These are phyloP conservation scores for Dendrobium nobile DNA, from an alignment of 106 monocot genomes.

Conservation along the genomic window DNA sequence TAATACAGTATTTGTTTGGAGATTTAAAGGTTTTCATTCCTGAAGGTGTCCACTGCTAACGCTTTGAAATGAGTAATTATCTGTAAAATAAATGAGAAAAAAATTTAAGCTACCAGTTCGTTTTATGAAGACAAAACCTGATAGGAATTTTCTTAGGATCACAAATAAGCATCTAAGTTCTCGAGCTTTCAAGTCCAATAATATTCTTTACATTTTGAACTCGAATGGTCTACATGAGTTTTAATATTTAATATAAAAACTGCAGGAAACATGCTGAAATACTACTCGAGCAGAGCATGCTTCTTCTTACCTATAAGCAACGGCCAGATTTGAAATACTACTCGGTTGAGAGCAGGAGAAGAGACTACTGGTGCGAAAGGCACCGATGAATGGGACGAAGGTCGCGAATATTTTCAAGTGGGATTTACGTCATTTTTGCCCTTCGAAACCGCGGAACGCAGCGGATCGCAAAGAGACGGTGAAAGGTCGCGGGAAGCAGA, in stretches of 20 bases:
- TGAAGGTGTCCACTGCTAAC: too few species aligned
- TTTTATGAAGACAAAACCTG: conserved; percentile 36
- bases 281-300: background rate
- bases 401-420: too few species aligned
- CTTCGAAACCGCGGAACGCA: too few species aligned
- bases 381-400: too few species aligned
- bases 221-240: background rate
- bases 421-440: too few species aligned
- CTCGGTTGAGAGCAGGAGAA: too few species aligned
- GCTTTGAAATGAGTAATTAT: background rate
- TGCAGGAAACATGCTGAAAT: background rate
- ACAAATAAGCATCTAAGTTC: conserved; percentile 64
- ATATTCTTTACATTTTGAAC: background rate
- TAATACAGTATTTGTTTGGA: too few species aligned
- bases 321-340: too few species aligned
- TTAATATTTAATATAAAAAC: background rate
- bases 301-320: conserved; percentile 15
- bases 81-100: background rate
- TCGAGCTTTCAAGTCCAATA: conserved; percentile 19
- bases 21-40: too few species aligned
- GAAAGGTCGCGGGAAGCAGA: too few species aligned
- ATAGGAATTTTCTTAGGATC: conserved; percentile 60
- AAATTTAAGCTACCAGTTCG: background rate
- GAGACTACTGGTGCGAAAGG: too few species aligned
- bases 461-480: too few species aligned